Base-by-base conservation (phyloP, 371 early-diverging fungal genomes). In the Lichtheimia hyalospora region DNA sequence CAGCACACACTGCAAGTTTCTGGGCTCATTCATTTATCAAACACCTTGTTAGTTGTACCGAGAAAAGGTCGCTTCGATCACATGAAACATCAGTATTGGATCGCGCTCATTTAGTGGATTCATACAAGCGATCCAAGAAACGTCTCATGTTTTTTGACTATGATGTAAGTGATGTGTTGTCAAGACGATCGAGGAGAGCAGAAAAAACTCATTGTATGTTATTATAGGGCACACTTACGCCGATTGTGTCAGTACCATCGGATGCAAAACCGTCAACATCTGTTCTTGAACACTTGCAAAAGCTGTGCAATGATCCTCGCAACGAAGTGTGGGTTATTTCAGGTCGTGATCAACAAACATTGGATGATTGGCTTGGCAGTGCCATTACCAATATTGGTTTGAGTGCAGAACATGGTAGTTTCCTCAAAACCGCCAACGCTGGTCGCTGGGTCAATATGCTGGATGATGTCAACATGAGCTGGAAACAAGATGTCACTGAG, bases 361-460 rank as follows among this genome's bases (percentile, higher is more conserved):
- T 98, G 44, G 95, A 96, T 24, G 76, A 86, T 10, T 95, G 96
- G 89, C 76, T 98, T 27, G 95, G 96, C 14, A 55, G 56, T 44
- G 49, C 43, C 6, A 44, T 79, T 16, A 54, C 57, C 2, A 69
- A 87, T 41, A 82, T 97, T 12, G 97, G 97, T 1, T 79, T 98
- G 25, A 87, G 89, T 7, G 96, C 97, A 8, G 98, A 97, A 69
- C 96, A 97, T 68, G 99, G 99, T 3, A 92, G 95, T 65, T 97
- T 95, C 75, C 85, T 73, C 75, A 85, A 89, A 55, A 92, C 94
- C 52, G 94, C 97, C 6, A 69, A 67, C 15, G 67, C 72, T 34
- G 67, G 83, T 40, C 84, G 82, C 5, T 98, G 97, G 97, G 82
- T 79, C 53, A 84, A 91, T 34, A 79, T 95, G 49, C 89, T 92